Base-by-base conservation (phyloP, 1,284 basidiomycete genomes). In the Hemileia vastatrix region DNA sequence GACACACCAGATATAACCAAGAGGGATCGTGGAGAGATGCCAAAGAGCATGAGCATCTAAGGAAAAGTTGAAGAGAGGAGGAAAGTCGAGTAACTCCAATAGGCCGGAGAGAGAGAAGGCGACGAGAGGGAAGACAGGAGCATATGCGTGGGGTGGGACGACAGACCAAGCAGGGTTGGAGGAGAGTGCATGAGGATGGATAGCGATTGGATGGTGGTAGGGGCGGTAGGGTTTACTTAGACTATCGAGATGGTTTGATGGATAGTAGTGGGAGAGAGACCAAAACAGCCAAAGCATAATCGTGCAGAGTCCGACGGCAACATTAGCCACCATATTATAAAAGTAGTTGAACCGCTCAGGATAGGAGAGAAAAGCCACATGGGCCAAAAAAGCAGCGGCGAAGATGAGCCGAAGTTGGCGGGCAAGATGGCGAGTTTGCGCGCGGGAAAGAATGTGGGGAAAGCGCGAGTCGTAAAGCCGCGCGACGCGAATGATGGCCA, bases 21-120 rank as follows among this genome's bases (percentile, higher is more conserved):
- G 83, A 0, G 88, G 88, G 0, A 83, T 86, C 0, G 94, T 99
- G 1, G 84, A 82, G 2, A 88, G 78, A 77, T 99, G 95, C 95
- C 95, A 98, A 9, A 97, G 77, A 3, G 91, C 81, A 76, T 98
- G 95, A 0, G 94, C 91, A 72, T 99, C 95, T n/a, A 97, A 78
- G 44, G 51, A 54, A 50, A 61, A 54, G 32, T 61, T 54, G 23
- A 36, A 53, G 11, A 76, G 52, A 0, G 95, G 90, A 1, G 90
- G 83, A 70, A 98, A 98, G 72, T 99, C 95, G 67, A 96, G 84
- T 1, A 98, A 74, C 74, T 99, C 95, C 24, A 99, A 80, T 0
- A 81, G 79, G 15, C 87, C 90, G 6, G 90, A 87, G 0, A 81
- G 79, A 1, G 85, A 88, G 1, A 82, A 71, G 1, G 87, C 85